Evolutionary conservation across 805 yeast species (phyloP), one percentile per base, ranked within the genome.

Genomic region (Pichia ethanolica): DNA sequence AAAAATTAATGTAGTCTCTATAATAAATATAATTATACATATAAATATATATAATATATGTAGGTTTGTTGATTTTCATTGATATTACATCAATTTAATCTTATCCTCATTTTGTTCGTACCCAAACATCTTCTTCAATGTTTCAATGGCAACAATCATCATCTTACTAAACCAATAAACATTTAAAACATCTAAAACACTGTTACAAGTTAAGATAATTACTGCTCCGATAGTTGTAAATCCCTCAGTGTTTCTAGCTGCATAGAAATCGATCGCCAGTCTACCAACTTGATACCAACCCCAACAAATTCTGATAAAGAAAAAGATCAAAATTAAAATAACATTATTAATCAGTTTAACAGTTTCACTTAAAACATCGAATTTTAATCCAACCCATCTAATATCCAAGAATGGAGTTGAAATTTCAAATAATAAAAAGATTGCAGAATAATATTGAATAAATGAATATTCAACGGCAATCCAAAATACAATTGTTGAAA

Each of bases 91-190:
- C 33, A 66, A 48, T 49, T 66, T 65, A 46, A 64, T 43, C 44
- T 67, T 65, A 33, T 59, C 61, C 37, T 61, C 64, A 36, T 39
- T 39, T 25, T 39, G 42, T 27, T 39, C 4, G 34, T 27, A 39
- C 11, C 64, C 63, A 45, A 66, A 53, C 64, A 67, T 62, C 46
- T 62, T 61, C 42, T 58, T 65, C 41, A 68, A 51, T 13, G 70
- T 68, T 27, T 62, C 59, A 36, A 67, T 50, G 7, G 71, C 70
- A 38, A 68, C 71, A 27, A 50, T 57, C 54, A 68, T 55, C 72
- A 68, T 68, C 52, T 67, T 67, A 45, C 61, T 54, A 50, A 68
- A 68, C 72, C 72, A 68, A 50, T 57, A 68, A 27, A 65, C 57
- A 49, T 68, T 68, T 42, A 68, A 56, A 13, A 66, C 38, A 49